Base-by-base conservation (phyloP, 768 basidiomycete genomes). In the Leccinum disarticulatum region DNA sequence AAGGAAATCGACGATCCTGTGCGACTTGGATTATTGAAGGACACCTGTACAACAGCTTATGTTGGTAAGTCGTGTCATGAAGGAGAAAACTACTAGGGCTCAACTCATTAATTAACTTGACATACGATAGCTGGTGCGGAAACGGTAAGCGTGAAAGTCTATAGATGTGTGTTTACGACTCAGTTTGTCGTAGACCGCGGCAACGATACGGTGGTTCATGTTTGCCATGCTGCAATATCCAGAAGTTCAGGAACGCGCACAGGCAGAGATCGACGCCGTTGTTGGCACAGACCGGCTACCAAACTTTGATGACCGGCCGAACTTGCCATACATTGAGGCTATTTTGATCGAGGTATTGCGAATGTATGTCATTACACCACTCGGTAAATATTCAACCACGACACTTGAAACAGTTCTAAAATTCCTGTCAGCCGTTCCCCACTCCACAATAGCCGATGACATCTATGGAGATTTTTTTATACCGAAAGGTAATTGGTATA, bases 161-260 rank as follows among this genome's bases (percentile, higher is more conserved):
- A 2, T 28, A n/a, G 13, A 19, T 33, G 30, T 6, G 9, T 57
- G 10, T 50, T 50, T 11, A 27, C 57, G 15, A 50, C 31, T 61
- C 31, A 52, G 3, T 35, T 14, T 58, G 52, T 53, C 9, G 17
- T 28, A 65, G 62, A 56, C 58, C 3, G n/a, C 52, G 1, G 46
- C 70, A 1, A 61, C 57, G 13, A 35, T 64, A 48, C 58, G 58
- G 25, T 56, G 48, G 2, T 76, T 78, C 56, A 61, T 76, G 58
- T 61, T 76, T n/a, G 70, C 68, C 13, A 77, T 76, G 70, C 30
- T 70, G 8, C 57, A 60, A 7, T 46, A 74, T 54, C 76, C 76
- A 1, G 70, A 71, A 9, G 66, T 72, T n/a, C 74, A 77, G 50
- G 49, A 55, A 11, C 61, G 58, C 25, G 75, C 75, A 30, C 64